These are phyloP conservation scores for Poa pratensis DNA, from an alignment of 176 grass and related monocot species.

Conservation along the genomic window DNA sequence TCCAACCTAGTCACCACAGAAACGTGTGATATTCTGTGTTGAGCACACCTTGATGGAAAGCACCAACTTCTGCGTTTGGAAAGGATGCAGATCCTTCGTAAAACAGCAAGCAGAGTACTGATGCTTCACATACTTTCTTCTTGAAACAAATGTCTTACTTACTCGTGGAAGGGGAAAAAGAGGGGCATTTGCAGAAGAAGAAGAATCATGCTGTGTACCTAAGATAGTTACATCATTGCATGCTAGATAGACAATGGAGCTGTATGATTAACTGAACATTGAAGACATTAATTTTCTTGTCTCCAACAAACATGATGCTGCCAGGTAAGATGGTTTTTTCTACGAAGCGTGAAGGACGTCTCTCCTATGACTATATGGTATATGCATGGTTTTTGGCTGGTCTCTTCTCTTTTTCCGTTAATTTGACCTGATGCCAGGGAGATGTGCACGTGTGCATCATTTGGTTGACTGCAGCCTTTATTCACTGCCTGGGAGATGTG, in stretches of 20 bases:
- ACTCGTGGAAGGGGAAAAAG: neutral
- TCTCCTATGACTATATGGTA: neutral
- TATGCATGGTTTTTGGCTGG: neutral
- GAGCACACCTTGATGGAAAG: slow-evolving; percentile 26
- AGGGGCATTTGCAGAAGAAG: neutral
- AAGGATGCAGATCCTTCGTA: neutral
- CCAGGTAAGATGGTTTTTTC: neutral
- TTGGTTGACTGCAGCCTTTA: neutral
- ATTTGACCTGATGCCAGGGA: neutral
- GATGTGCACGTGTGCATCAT: neutral
- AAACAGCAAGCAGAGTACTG: neutral
- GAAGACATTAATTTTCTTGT: neutral
- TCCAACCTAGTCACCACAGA: neutral
- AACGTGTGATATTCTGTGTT: neutral
- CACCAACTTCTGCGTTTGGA: neutral
- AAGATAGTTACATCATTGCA: neutral
- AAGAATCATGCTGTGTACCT: neutral
- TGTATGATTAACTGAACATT: neutral
- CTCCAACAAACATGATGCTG: neutral
- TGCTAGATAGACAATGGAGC: neutral
- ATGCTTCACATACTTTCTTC: neutral
- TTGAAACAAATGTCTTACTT: neutral
- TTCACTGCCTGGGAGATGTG: too few relatives aligned
- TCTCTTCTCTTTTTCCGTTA: neutral
- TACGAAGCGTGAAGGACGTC: neutral